These are phyloP conservation scores for Tolypocladium nubicola DNA, from an alignment of 2,329 filamentous ascomycete species.

Conservation along the genomic window DNA sequence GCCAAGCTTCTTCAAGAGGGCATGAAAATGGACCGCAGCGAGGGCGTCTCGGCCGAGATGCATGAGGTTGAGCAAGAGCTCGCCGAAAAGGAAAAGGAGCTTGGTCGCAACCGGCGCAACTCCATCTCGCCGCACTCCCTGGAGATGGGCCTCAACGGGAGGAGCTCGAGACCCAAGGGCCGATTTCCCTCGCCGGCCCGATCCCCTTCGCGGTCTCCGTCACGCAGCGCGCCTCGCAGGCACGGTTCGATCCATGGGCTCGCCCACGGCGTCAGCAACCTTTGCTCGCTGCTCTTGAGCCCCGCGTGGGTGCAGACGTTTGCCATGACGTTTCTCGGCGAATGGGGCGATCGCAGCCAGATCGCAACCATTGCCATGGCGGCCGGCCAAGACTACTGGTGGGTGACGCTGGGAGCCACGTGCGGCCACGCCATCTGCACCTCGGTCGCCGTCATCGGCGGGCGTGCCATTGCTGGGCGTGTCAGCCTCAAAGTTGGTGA, in stretches of 20 bases:
- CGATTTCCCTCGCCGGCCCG: conserved; percentile 72
- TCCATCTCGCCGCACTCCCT: conserved; percentile 66
- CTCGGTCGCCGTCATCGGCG: conserved; percentile 81
- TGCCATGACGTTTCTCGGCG: conserved; percentile 95
- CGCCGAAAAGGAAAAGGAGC: conserved; percentile 82
- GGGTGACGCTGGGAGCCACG: conserved; percentile 85
- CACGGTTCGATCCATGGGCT: conserved; percentile 25
- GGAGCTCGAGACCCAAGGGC: conserved; percentile 63
- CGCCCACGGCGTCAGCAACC: conserved; percentile 65
- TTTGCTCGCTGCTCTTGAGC: conserved; percentile 78
- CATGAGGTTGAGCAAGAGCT: conserved; percentile 91
- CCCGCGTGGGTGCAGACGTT: conserved; percentile 99
- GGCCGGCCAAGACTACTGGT: conserved; percentile 97
- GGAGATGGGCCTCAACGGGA: conserved; percentile 64
- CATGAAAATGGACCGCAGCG: conserved; percentile 75
- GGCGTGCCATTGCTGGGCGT: conserved; percentile 80
- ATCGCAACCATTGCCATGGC: conserved; percentile 99
- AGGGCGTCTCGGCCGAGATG: conserved; percentile 95
- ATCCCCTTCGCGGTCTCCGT: conserved; percentile 68
- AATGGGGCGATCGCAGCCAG: conserved; percentile 96
- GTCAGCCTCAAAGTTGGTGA: conserved; percentile 94
- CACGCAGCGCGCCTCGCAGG: conserved; percentile 44
- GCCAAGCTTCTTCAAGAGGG: conserved; percentile 77
- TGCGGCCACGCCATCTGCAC: conserved; percentile 85
- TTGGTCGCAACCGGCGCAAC: conserved; percentile 49